Evolutionary conservation across 2,329 filamentous ascomycete species (phyloP).

Genomic region (Stagonosporopsis chrysanthemi): DNA sequence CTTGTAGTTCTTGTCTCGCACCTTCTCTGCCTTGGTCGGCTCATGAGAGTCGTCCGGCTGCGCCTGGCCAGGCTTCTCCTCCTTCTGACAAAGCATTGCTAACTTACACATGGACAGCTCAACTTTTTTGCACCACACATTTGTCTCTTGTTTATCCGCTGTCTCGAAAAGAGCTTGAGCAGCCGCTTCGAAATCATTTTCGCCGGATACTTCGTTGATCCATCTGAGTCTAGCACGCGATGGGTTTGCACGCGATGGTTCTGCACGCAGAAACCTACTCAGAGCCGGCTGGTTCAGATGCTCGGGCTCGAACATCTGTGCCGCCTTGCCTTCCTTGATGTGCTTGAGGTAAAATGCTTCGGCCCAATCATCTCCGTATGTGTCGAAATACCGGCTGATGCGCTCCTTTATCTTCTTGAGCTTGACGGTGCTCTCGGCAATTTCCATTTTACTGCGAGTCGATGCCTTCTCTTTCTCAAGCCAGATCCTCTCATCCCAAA

Average conservation of each 20-base stretch:
- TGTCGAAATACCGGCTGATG: slow-evolving; percentile 64
- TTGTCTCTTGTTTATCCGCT: slow-evolving; percentile 74
- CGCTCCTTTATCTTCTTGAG: slow-evolving; percentile 55
- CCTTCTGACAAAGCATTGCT: slow-evolving; percentile 56
- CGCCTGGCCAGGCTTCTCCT: slow-evolving; percentile 55
- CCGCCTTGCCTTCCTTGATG: slow-evolving; percentile 62
- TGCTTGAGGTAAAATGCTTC: slow-evolving; percentile 82
- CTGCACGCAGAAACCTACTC: slow-evolving; percentile 78
- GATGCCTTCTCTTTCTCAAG: slow-evolving; percentile 43
- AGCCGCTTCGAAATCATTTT: slow-evolving; percentile 77
- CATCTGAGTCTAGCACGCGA: slow-evolving; percentile 82
- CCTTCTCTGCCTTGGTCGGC: slow-evolving; percentile 51
- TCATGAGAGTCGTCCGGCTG: slow-evolving; percentile 44
- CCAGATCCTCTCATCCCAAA: slow-evolving; percentile 56
- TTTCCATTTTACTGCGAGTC: slow-evolving; percentile 46
- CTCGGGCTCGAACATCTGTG: slow-evolving; percentile 69
- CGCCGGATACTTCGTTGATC: slow-evolving; percentile 89
- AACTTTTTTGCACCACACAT: slow-evolving; percentile 92
- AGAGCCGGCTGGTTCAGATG: slow-evolving; percentile 74
- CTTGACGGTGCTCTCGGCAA: slow-evolving; percentile 46
- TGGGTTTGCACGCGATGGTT: too few relatives aligned
- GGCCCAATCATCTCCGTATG: slow-evolving; percentile 71
- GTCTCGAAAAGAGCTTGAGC: slow-evolving; percentile 73
- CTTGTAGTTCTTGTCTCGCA: slow-evolving; percentile 38
- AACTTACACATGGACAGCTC: slow-evolving; percentile 91